Base-by-base conservation (phyloP, 2,329 filamentous ascomycete species). In the Allantophomopsis lycopodina region DNA sequence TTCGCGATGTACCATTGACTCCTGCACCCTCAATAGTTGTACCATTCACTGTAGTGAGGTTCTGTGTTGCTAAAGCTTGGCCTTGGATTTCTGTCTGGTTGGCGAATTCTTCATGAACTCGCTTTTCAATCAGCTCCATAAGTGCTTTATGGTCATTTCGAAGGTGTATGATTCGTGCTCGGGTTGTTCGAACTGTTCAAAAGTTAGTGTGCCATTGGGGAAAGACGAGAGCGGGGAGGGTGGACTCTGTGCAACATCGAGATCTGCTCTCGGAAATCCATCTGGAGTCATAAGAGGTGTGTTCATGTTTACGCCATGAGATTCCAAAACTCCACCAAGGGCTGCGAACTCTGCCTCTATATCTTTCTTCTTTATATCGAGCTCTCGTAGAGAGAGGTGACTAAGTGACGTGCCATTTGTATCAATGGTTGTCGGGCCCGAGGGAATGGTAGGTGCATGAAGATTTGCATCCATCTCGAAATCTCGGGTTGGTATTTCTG, bases 301-400 rank as follows among this genome's bases (percentile, higher is more conserved):
- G 52, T 81, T 79, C 91, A 98, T 98, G 52, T 83, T 79, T 39
- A 94, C 89, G 35, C 82, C 79, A 66, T 96, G 89, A 88, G 87
- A 91, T 48, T 87, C 83, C n/a, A 98, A 72, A 12, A 96, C 85
- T 39, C 79, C 71, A 44, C 88, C 79, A 7, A 96, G 68, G 12
- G 87, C 83, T 50, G 79, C 83, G 44, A 98, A 71, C 63, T 98
- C 89, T 36, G 75, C 77, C 62, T 98, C 91, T 35, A 94, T 64
- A 41, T 76, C 71, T 49, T 89, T 79, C 60, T 94, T 96, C 63
- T 86, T 83, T 28, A 72, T 71, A 55, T 91, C 84, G 38, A 96
- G 74, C 63, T 94, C 81, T 34, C 72, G 64, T 55, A 95, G 76
- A 37, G 83, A 80, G 49, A 86, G 62, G 45, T 79, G 70, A 47